Evolutionary conservation across 2,329 filamentous ascomycete genomes (phyloP).

Genomic region (Pseudogymnoascus destructans): DNA sequence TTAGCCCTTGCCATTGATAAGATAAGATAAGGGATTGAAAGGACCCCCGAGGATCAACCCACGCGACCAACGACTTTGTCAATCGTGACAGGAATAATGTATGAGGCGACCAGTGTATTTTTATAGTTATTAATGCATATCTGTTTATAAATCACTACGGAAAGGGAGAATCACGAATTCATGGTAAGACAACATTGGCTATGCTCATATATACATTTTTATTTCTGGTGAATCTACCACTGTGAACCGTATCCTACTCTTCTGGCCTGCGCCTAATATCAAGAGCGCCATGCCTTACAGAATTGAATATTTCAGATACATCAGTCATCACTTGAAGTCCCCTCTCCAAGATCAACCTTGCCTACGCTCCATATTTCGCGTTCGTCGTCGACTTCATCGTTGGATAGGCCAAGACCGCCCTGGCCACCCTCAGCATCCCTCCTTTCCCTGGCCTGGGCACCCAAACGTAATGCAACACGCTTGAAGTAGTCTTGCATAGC

Average conservation of each 20-base stretch:
- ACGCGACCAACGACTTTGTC: background rate
- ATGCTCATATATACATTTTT: background rate
- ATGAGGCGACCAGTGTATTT: background rate
- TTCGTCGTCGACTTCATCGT: constrained; percentile 89
- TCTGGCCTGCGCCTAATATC: background rate
- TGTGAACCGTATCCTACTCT: background rate
- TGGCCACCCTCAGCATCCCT: constrained; percentile 83
- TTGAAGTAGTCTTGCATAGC: constrained; percentile 98
- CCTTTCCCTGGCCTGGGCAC: constrained; percentile 76
- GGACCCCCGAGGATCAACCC: background rate
- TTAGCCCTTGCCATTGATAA: constrained; percentile 3
- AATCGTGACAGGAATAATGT: background rate
- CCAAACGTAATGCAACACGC: constrained; percentile 71
- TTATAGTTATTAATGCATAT: background rate
- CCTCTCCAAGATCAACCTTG: constrained; percentile 66
- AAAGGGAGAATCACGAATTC: background rate
- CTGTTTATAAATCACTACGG: background rate
- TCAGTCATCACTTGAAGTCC: constrained; percentile 22
- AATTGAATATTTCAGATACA: constrained; percentile 1
- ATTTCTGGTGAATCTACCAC: background rate
- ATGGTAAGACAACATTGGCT: background rate
- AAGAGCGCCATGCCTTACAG: background rate
- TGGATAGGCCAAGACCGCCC: constrained; percentile 71
- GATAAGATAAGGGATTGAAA: constrained; percentile 4
- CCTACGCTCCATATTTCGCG: constrained; percentile 93